Evolutionary conservation across 192 early-diverging fungal species (phyloP).

Genomic region (Coemansia sp.): DNA sequence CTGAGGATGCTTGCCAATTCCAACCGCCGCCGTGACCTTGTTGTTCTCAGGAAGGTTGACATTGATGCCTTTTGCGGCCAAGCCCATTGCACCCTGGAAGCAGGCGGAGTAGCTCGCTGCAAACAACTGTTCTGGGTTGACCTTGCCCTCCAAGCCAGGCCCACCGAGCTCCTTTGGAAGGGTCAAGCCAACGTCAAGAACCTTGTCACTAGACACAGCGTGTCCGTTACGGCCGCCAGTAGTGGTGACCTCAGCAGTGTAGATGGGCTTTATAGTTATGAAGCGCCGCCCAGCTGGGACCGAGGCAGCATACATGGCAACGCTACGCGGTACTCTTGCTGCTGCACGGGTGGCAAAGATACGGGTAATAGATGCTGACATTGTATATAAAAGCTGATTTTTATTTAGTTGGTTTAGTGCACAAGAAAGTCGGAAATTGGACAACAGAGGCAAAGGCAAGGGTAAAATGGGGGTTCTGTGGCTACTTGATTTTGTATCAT

Average conservation of each 20-base stretch:
- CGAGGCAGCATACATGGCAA: conserved; percentile 6
- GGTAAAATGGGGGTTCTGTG: background rate
- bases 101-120: conserved; percentile 60
- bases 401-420: background rate
- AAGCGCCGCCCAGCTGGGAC: conserved; percentile 26
- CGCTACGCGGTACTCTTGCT: conserved; percentile 12
- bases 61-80: conserved; percentile 50
- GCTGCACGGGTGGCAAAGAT: conserved; percentile 29
- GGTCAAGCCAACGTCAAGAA: conserved; percentile 53
- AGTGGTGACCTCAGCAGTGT: conserved; percentile 58
- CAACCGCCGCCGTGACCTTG: conserved; percentile 52
- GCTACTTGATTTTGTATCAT: background rate
- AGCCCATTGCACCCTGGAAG: conserved; percentile 60
- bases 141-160: conserved; percentile 54
- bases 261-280: conserved; percentile 57
- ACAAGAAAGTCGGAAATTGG: background rate
- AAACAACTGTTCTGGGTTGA: conserved; percentile 62
- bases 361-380: conserved; percentile 33
- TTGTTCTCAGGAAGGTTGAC: conserved; percentile 49
- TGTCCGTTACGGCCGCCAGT: conserved; percentile 60
- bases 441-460: background rate
- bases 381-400: background rate
- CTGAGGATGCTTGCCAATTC: conserved; percentile 56
- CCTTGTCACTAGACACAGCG: conserved; percentile 57
- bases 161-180: conserved; percentile 62